Base-by-base conservation (phyloP, 176 grass and related monocot species). In the Eragrostis nindensis region DNA sequence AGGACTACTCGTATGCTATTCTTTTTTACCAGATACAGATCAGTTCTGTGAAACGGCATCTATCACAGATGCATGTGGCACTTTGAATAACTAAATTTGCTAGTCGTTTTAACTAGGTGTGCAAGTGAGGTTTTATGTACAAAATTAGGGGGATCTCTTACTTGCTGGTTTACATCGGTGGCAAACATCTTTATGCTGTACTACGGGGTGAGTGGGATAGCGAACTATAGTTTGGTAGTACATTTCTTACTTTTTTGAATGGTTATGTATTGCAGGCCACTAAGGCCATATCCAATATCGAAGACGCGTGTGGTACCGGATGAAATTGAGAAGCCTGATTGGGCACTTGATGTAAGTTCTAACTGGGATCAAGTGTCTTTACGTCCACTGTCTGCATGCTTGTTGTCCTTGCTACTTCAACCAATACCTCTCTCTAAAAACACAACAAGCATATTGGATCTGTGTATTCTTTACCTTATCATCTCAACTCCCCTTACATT, bases 261-360 rank as follows among this genome's bases (percentile, higher is more conserved):
- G 52, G 13, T 73, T 46, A 46, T 57, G 68, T 27, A 46, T 89
- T 91, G 68, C 77, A 99, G 96, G 85, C 42, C 86, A 56, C 91
- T 99, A 79, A 90, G 89, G 84, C 93, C 96, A 82, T 90, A 84
- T 87, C 92, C 90, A 86, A 99, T 95, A 89, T 99, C 96, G 49
- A 86, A 88, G 73, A 84, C 49, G 84, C 89, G 96, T 66, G 61
- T 82, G 71, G 82, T 99, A 48, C 90, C 89, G 60, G 84, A 90
- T 2, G 84, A 52, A 83, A 88, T 99, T 68, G 93, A 93, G 66
- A 95, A 93, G 85, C 96, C 96, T 77, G 93, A 95, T 86, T 99
- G 96, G 96, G 90, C 89, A 0, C 50, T 90, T 75, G 92, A 95
- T 93, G 96, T 99, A 84, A 91, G 90, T 83, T 16, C 26, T 19